phyloP scores from a whole-genome alignment of 2,329 filamentous ascomycete species.

The Aspergillus novoparasiticus region DNA sequence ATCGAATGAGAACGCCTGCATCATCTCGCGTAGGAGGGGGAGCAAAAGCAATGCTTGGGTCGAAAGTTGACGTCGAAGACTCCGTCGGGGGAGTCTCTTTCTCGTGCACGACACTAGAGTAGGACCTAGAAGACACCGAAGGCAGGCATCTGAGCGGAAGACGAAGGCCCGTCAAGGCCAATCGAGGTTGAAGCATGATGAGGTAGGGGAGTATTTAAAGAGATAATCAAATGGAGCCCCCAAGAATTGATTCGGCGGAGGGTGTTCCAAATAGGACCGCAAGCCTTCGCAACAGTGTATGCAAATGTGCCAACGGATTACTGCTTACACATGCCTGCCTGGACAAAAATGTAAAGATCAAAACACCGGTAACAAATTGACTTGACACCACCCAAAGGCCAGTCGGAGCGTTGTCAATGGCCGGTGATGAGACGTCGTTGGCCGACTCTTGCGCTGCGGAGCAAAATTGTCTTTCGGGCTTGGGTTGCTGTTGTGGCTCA shows the following conservation, averaged over 20 bases:
- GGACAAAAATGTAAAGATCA: neutral
- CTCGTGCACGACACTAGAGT: constrained; percentile 53
- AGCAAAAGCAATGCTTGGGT: constrained; percentile 44
- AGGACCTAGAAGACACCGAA: constrained; percentile 51
- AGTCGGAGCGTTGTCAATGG: constrained; percentile 16
- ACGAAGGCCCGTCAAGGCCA: constrained; percentile 58
- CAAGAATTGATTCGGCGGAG: constrained; percentile 10
- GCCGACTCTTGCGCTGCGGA: constrained; percentile 9
- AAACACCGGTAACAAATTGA: neutral
- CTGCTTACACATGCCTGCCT: constrained; percentile 17
- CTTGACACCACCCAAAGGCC: constrained; percentile 13
- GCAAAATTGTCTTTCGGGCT: constrained; percentile 27
- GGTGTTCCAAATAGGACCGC: neutral
- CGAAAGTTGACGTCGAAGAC: constrained; percentile 39
- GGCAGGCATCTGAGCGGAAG: constrained; percentile 51
- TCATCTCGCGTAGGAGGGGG: constrained; percentile 49
- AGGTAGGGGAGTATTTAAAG: neutral
- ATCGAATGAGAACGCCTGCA: constrained; percentile 62
- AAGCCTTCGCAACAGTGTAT: neutral
- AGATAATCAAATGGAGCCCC: neutral
- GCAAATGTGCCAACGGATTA: constrained; percentile 6
- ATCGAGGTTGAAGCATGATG: constrained; percentile 67
- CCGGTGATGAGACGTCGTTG: constrained; percentile 13
- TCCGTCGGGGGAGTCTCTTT: constrained; percentile 29
- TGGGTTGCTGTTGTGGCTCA: constrained; percentile 21